Base-by-base conservation (phyloP, 257 asterid genomes). In the Hygrophila difformis region DNA sequence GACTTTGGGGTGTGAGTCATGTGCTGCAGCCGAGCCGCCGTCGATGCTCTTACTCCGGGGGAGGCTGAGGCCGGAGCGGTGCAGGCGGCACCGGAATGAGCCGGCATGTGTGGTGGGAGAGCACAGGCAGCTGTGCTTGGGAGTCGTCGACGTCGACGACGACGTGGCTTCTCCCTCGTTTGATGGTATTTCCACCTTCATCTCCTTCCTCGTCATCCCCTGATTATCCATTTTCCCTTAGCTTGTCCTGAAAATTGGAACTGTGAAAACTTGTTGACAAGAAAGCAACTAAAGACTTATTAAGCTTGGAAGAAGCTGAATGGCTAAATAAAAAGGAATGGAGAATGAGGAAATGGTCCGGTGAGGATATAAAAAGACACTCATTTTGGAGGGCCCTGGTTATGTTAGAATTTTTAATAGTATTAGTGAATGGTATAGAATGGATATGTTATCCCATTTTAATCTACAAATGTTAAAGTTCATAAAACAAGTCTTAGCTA, bases 101-200 rank as follows among this genome's bases (percentile, higher is more conserved):
- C 85, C 85, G 19, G 76, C 65, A 47, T 79, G 85, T 29, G 82
- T 73, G 45, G 85, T 76, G 3, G 85, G 82, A 34, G 91, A 76
- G 55, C 85, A 76, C 7, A 79, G 46, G 47, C 85, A 79, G 49
- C 57, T 67, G 42, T 43, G 58, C 59, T 66, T 73, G 1, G 62
- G 45, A 17, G n/a, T n/a, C n/a, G n/a, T n/a, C n/a, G n/a, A n/a
- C n/a, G n/a, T n/a, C n/a, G n/a, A n/a, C n/a, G n/a, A n/a, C 0
- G 61, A 55, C 31, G 39, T 14, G 1, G 37, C 51, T 53, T 62
- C 60, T 21, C 16, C 38, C 65, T 57, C 60, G 33, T 43, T 58
- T 17, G 12, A 21, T 44, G 60, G 37, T 7, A 51, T 55, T 14
- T 63, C 76, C 44, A 71, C 78, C 58, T 75, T 64, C 58, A 58